Evolutionary conservation across 106 monocot genomes (phyloP), one percentile per base, ranked within the genome.

Genomic region (Dactylorhiza incarnata): DNA sequence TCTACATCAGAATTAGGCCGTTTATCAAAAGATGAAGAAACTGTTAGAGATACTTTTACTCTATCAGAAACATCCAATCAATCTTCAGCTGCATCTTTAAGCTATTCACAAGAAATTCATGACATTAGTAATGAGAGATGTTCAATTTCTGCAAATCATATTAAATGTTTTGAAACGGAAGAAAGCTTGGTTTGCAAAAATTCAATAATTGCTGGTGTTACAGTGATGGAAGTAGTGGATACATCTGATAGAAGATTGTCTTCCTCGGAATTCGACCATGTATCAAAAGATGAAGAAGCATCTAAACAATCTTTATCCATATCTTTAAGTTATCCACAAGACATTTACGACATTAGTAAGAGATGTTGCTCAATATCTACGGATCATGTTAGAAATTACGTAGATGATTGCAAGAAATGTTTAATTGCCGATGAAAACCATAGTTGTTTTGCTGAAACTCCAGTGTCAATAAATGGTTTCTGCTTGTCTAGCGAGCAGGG

Each of bases 251-350:
- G 17, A 56, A n/a, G 56, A 56, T 19, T n/a, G 19, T 56, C 56
- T n/a, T 17, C 56, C 56, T 56, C 17, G 16, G 56, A 56, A 56
- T 56, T 56, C n/a, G 56, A 56, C 19, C 56, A 56, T 56, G 56
- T n/a, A 56, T 56, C 56, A 56, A 56, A 15, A n/a, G 56, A 56
- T 16, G 56, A 19, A 56, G 56, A 56, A 56, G 56, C 56, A 56
- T n/a, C 19, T 17, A 56, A 15, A 56, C 12, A 56, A 56, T 56
- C 56, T 56, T 56, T 6, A 56, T 15, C 56, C 56, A 56, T 19
- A 56, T 15, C 56, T 17, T 16, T 56, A 56, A n/a, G 17, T 15
- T 56, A 15, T n/a, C 19, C 56, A 56, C 56, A 56, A 56, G 56
- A 19, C 56, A 15, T 6, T 19, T 19, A 56, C 14, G 17, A 56